Base-by-base conservation (phyloP, 768 basidiomycete species). In the Sarcomyxa edulis region DNA sequence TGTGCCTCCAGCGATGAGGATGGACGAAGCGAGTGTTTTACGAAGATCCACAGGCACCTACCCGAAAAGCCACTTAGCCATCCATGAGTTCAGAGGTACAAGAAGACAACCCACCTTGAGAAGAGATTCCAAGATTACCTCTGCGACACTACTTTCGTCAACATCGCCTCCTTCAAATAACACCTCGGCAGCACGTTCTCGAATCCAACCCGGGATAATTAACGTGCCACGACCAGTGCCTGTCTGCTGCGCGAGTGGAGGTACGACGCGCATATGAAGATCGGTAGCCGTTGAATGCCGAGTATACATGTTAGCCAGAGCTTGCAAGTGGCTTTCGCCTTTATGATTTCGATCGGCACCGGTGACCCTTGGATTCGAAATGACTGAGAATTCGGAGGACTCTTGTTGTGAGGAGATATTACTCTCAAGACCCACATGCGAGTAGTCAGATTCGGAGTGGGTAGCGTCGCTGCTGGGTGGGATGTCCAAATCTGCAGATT, bases 1-100 rank as follows among this genome's bases (percentile, higher is more conserved):
- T 1, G 90, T 93, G 0, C 96, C 96, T 5, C 96, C 96, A 1
- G 76, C 72, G 23, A 96, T 73, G 30, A 98, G 72, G 33, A 99
- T 84, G 5, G 87, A 85, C 0, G 86, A 84, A 2, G 82, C 80
- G 49, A 98, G 68, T 0, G 82, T 81, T 56, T 81, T 82, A 10
- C 94, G 81, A 12, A 98, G 78, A 58, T 99, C 95, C 16, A 94
- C 72, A 0, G 96, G 91, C 0, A 88, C 78, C 91, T 96, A 51
- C 1, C 45, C 41, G n/a, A 46, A 14, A 22, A 30, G 41, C 32
- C 16, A 18, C 4, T 21, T 7, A 10, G 7, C 7, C 36, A 36
- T 27, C 21, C 14, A 20, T 33, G 5, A 32, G 3, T 24, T 32
- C 15, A 27, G 34, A 19, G 29, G 20, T 15, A 7, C n/a, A n/a